Conservation (phyloP, 345 rosid genomes). For the Melaleuca quinquenervia region DNA sequence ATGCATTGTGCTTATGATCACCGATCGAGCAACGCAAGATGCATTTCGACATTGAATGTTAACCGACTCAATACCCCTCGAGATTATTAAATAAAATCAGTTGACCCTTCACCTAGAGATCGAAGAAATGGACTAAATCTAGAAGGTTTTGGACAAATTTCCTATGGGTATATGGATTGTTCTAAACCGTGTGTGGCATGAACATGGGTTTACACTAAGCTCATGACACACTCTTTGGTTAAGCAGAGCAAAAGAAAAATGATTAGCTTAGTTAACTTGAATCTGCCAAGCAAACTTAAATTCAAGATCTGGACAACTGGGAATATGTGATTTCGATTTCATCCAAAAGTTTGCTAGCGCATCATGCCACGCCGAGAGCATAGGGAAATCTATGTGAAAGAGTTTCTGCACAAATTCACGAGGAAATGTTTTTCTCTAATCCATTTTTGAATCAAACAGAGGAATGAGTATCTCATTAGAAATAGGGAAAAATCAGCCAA, state of each 20-base stretch:
- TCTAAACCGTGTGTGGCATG: neutral
- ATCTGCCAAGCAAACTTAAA: neutral
- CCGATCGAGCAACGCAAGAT: neutral
- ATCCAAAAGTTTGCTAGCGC: neutral
- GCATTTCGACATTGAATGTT: neutral
- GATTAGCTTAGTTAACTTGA: neutral
- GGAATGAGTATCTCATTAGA: neutral
- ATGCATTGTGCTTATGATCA: neutral
- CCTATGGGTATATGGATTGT: neutral
- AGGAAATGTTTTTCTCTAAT: neutral
- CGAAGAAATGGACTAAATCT: neutral
- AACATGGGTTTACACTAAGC: neutral
- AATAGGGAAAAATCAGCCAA: too few species aligned
- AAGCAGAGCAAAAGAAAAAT: accelerated
- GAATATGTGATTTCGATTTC: neutral
- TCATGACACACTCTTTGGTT: neutral
- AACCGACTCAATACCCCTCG: neutral
- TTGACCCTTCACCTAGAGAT: neutral
- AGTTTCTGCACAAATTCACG: neutral
- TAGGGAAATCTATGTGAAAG: neutral
- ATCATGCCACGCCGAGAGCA: neutral
- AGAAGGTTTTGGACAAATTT: neutral
- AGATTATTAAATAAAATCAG: neutral
- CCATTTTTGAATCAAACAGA: neutral
- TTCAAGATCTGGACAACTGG: neutral